Evolutionary conservation across 2,329 filamentous ascomycete species (phyloP).

Genomic region (Dactylellina cionopaga): DNA sequence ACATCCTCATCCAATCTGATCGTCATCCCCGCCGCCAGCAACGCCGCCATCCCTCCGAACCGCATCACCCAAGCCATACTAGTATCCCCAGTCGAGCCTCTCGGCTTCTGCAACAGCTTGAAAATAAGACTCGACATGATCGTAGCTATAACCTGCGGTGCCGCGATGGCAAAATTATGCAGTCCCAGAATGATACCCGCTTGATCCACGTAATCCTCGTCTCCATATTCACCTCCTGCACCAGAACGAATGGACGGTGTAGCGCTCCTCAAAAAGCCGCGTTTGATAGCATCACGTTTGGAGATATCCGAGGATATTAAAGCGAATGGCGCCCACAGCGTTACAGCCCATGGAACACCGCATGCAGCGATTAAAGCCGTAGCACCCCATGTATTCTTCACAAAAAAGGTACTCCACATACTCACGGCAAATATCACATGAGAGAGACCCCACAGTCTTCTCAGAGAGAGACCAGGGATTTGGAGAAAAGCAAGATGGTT

Average conservation of each 20-base stretch:
- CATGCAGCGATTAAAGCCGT: conserved; percentile 82
- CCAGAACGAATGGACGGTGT: conserved; percentile 26
- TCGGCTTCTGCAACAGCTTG: conserved; percentile 83
- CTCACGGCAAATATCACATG: conserved; percentile 83
- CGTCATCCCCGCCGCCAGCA: conserved; percentile 80
- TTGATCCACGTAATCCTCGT: conserved; percentile 65
- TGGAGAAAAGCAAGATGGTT: conserved; percentile 71
- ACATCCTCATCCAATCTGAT: conserved; percentile 72
- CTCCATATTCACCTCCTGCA: not conserved
- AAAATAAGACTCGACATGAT: conserved; percentile 86
- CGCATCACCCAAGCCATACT: conserved; percentile 88
- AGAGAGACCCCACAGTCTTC: conserved; percentile 84
- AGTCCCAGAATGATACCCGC: conserved; percentile 92
- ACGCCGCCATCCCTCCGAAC: conserved; percentile 80
- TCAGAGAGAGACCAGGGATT: conserved; percentile 85
- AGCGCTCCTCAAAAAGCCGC: conserved; percentile 57
- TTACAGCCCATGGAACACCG: conserved; percentile 90
- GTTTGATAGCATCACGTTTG: conserved; percentile 76
- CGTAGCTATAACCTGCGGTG: conserved; percentile 90
- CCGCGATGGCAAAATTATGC: conserved; percentile 92
- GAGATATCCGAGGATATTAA: conserved; percentile 94
- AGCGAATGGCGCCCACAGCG: conserved; percentile 93
- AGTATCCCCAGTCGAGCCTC: conserved; percentile 83
- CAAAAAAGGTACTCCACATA: conserved; percentile 85
- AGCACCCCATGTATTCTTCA: conserved; percentile 75